These are phyloP conservation scores for Trichoderma lentiforme DNA, from an alignment of 2,329 filamentous ascomycete species.

Conservation along the genomic window DNA sequence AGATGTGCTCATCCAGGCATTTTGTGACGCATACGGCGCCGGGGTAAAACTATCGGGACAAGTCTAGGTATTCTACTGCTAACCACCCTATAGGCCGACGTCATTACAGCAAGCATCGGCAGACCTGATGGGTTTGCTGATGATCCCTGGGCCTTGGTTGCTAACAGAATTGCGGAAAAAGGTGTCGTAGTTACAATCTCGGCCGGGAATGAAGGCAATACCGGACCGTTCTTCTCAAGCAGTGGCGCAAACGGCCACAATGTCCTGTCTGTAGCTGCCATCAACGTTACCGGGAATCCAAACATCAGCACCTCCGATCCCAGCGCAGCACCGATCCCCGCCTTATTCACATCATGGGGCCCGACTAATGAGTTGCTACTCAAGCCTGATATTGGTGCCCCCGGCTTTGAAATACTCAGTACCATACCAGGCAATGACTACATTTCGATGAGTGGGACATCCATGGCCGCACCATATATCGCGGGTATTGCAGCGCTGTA, in stretches of 20 bases:
- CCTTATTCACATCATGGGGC: conserved; percentile 50
- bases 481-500: conserved; percentile 50
- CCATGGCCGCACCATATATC: conserved; percentile 54
- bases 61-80: neutral
- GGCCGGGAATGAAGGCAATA: conserved; percentile 49
- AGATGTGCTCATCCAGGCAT: conserved; percentile 35
- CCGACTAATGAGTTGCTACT: conserved; percentile 49
- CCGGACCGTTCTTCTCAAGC: conserved; percentile 46
- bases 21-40: conserved; percentile 36
- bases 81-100: conserved; percentile 34
- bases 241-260: conserved; percentile 32
- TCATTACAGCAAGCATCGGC: conserved; percentile 43
- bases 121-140: conserved; percentile 37
- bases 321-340: conserved; percentile 35
- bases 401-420: conserved; percentile 49
- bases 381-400: conserved; percentile 49
- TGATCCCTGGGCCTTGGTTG: conserved; percentile 42
- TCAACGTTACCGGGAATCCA: conserved; percentile 43
- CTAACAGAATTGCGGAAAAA: conserved; percentile 39
- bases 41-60: conserved; percentile 25
- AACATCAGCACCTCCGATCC: conserved; percentile 29
- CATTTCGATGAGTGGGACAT: conserved; percentile 50
- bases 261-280: conserved; percentile 37
- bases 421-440: conserved; percentile 45
- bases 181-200: conserved; percentile 50